These are phyloP conservation scores for Alnus glutinosa DNA, from an alignment of 306 rosid species.

Conservation along the genomic window DNA sequence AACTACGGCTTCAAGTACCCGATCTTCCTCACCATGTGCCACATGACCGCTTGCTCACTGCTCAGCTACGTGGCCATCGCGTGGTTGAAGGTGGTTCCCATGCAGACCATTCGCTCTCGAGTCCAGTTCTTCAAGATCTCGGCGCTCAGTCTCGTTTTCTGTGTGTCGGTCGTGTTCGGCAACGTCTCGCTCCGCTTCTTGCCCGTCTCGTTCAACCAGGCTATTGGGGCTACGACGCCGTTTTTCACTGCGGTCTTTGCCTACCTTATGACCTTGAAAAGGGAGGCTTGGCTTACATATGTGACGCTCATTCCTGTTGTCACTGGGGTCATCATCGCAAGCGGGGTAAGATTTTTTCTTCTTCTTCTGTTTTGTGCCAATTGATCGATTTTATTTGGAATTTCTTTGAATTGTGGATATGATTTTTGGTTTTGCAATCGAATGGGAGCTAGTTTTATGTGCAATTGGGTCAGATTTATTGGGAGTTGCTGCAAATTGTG, in stretches of 20 bases:
- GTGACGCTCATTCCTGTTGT: conserved; percentile 90
- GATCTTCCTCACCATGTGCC: conserved; percentile 98
- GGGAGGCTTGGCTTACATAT: conserved; percentile 97
- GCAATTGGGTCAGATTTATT: background rate
- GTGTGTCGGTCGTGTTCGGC: conserved; percentile 94
- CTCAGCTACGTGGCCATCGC: conserved; percentile 95
- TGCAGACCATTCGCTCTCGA: conserved; percentile 88
- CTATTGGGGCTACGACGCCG: conserved; percentile 95
- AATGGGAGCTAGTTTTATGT: background rate
- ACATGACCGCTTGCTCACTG: conserved; percentile 94
- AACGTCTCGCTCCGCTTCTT: conserved; percentile 84
- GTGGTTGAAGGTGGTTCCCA: conserved; percentile 92
- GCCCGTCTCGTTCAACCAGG: conserved; percentile 94
- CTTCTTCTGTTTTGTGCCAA: background rate
- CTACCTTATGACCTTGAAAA: conserved; percentile 77
- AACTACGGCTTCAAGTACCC: conserved; percentile 99
- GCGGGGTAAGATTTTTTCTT: conserved; percentile 69
- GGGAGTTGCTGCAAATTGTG: background rate
- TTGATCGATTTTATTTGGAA: conserved; percentile 5
- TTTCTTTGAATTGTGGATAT: background rate
- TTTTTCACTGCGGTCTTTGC: conserved; percentile 97
- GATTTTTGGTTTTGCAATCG: conserved; percentile 20
- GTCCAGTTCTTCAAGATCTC: conserved; percentile 91
- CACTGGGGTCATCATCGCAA: conserved; percentile 91
- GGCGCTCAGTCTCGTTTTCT: conserved; percentile 76